phyloP scores from a whole-genome alignment of 1,139 yeast genomes.

The Martiniozyma asiatica region DNA sequence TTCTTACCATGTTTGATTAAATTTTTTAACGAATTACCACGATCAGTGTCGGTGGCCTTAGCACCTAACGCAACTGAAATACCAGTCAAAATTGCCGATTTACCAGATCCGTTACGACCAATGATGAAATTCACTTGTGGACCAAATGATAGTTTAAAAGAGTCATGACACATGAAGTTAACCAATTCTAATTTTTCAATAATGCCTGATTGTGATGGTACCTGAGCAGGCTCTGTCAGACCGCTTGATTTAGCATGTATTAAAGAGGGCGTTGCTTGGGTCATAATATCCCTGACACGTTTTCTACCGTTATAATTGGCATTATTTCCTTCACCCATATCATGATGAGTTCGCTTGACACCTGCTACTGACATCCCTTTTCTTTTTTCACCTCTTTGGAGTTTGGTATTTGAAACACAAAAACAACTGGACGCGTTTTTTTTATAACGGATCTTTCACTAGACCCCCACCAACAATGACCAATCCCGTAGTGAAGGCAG shows the following conservation, averaged over 20 bases:
- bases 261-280: slow-evolving; percentile 11
- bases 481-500: slow-evolving; percentile 6
- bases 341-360: no score
- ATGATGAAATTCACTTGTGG: slow-evolving; percentile 83
- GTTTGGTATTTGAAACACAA: no score
- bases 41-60: slow-evolving; percentile 77
- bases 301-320: slow-evolving; percentile 9
- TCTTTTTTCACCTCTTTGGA: no score
- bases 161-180: slow-evolving; percentile 80
- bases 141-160: slow-evolving; percentile 65
- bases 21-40: slow-evolving; percentile 62
- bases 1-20: slow-evolving; percentile 70
- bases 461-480: slow-evolving; percentile 2
- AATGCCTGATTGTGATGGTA: slow-evolving; percentile 39
- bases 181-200: slow-evolving; percentile 45
- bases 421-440: no score
- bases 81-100: slow-evolving; percentile 86
- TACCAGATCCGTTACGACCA: slow-evolving; percentile 94
- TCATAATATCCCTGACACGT: slow-evolving; percentile 16
- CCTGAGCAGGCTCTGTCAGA: slow-evolving; percentile 9
- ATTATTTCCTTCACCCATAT: no score
- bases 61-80: slow-evolving; percentile 91
- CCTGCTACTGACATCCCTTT: no score
- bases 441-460: no score
- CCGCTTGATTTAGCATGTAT: no score